phyloP scores from a whole-genome alignment of 2,329 filamentous ascomycete species.

The Sporothrix brasiliensis region DNA sequence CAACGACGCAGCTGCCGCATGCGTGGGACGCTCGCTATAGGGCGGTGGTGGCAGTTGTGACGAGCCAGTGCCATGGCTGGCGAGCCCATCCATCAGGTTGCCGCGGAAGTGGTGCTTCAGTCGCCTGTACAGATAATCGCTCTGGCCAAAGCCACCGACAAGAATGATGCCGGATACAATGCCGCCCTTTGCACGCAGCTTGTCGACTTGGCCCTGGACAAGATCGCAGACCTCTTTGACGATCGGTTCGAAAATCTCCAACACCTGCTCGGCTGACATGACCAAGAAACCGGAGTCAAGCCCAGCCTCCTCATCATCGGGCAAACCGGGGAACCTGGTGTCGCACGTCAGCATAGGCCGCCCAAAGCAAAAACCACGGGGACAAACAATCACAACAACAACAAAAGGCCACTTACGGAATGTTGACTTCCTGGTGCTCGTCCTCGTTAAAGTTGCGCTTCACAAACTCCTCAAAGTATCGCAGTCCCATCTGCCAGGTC shows the following conservation, averaged over 20 bases:
- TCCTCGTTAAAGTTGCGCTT: constrained; percentile 83
- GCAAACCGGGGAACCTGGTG: constrained; percentile 67
- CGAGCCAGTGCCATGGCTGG: not conserved
- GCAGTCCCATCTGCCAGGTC: constrained; percentile 77
- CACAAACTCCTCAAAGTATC: constrained; percentile 82
- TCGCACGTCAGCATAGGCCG: not conserved
- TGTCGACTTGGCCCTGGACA: constrained; percentile 67
- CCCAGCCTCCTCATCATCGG: constrained; percentile 74
- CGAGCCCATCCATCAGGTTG: constrained; percentile 35
- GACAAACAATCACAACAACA: not conserved
- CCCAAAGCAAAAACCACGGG: no score
- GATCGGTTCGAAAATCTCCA: constrained; percentile 75
- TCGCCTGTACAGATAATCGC: constrained; percentile 71
- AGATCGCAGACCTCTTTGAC: constrained; percentile 70
- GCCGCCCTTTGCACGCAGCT: constrained; percentile 62
- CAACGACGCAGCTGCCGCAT: constrained; percentile 47
- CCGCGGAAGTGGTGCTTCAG: constrained; percentile 70
- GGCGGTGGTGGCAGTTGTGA: constrained; percentile 54
- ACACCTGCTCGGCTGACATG: constrained; percentile 69
- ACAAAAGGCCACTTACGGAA: constrained; percentile 59
- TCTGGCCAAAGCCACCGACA: constrained; percentile 80
- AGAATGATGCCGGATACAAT: constrained; percentile 75
- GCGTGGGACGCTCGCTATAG: constrained; percentile 71
- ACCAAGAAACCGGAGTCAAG: constrained; percentile 76
- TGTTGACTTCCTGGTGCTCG: constrained; percentile 74